Base-by-base conservation (phyloP, 106 monocot species). In the Dioscorea alata region DNA sequence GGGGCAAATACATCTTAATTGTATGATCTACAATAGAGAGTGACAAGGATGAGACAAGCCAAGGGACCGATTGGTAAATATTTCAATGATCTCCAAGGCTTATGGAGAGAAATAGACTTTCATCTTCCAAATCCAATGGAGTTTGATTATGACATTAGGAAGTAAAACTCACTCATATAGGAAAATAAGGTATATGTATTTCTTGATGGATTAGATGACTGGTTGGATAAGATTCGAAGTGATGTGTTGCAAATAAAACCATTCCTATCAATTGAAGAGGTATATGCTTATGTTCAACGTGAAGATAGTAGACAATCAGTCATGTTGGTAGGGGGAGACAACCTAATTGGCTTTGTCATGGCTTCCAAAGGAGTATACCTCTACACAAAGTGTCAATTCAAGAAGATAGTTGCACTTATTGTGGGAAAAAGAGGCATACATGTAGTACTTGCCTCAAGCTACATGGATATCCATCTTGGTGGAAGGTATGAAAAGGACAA, bases 71-170 rank as follows among this genome's bases (percentile, higher is more conserved):
- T 74, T 31, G 74, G 66, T 16, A 57, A 54, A 4, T 74, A 42
- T 63, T 65, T 48, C 34, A 65, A 65, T 35, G 8, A 33, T 65
- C 64, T 65, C 17, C 34, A 74, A 23, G 74, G 57, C 18, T 59
- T 66, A 17, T 74, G 74, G 74, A 24, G 57, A 33, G 74, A 74
- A 20, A 74, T 74, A 19, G 56, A 66, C 23, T 66, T 53, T 35
- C 52, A 57, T 34, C 74, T 56, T 12, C 66, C 66, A 0, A 74
- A 74, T 8, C 74, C 71, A n/a, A 71, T 71, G 60, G 59, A 56
- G 18, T 53, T 4, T 18, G 53, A 2, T 18, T 2, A 2, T 53
- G 53, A 53, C 5, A 53, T 53, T 18, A 53, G 18, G 2, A 53
- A 53, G 18, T 53, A 53, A 2, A 53, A 53, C 18, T 53, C 9